Base-by-base conservation (phyloP, 257 asterid genomes). In the Gentiana straminea region DNA sequence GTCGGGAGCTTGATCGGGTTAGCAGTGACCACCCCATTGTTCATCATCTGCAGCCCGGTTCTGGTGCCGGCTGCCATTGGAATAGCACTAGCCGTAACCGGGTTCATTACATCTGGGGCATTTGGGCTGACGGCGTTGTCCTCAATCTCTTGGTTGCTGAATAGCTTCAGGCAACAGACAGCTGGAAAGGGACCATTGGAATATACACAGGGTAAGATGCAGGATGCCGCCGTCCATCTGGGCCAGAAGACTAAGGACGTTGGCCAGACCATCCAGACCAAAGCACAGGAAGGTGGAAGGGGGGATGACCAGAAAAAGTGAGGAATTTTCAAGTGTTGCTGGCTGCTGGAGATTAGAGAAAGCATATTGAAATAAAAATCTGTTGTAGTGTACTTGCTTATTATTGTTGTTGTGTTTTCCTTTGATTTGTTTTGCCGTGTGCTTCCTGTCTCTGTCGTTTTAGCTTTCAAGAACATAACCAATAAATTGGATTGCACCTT, bases 81-180 rank as follows among this genome's bases (percentile, higher is more conserved):
- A 0, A 0, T 77, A 2, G 84, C 51, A 11, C 82, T 86, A 4
- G 75, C 94, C 1, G 90, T 86, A 2, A 57, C 80, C 2, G 97
- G 90, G 1, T 71, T 86, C 37, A 32, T 89, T 8, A 69, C 95
- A 1, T 89, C 95, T 0, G 94, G 97, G 0, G 95, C 94, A 1
- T 81, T 89, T 41, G 95, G 95, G n/a, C 65, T 86, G 3, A 81
- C 93, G 4, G 95, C 94, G 0, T 79, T 89, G 5, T 78, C 94
- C n/a, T 81, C 97, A 8, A 69, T 89, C 0, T 81, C 94, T 24
- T 85, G 89, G 89, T 84, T 83, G 3, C 37, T 83, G 61, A 89
- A 74, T 48, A 66, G 65, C 61, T 78, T 86, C 71, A 59, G 84
- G 50, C 79, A 66, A 65, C 58, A 65, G 39, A 54, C 61, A 0